Evolutionary conservation across 2,329 filamentous ascomycete genomes (phyloP), one percentile per base, ranked within the genome.

Genomic region (Stagonosporopsis rhizophila): DNA sequence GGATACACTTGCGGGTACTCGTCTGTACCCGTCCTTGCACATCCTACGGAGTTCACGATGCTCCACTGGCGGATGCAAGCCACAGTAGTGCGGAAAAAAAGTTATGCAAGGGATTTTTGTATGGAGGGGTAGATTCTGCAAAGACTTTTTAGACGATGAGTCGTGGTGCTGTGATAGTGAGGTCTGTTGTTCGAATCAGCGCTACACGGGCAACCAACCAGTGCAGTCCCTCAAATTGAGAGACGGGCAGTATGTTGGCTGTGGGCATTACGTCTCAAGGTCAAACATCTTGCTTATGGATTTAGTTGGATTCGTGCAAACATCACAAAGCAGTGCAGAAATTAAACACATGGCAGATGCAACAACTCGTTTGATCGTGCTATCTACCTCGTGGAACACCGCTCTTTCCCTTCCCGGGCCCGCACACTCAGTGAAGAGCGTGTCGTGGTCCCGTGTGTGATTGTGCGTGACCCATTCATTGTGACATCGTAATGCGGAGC

Each of bases 351-450:
- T 61, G 64, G 50, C 60, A 60, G 49, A 60, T 61, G 60, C 66
- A 64, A 56, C 66, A 68, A 63, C 64, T 69, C 66, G 62, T 65
- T 58, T 69, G 61, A 70, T 68, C 58, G 67, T 66, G 68, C 69
- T 71, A 68, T 71, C 58, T 67, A 56, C 65, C 65, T 55, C 59
- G 56, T 61, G 56, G 32, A 53, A 56, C 65, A 66, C 56, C 52
- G 57, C 61, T 55, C 60, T 56, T 62, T 57, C 61, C 62, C 52
- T 44, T 64, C 59, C 51, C 47, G 47, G 54, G 60, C 61, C 58
- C 55, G 49, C 55, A 55, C 56, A 55, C 59, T 60, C 60, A 60
- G 12, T 19, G 11, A 49, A 58, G 53, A 58, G 39, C 44, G 30
- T 52, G 28, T 53, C 49, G 55, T 48, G 48, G 35, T 32, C 48